These are phyloP conservation scores for Chytridiales sp. DNA, from an alignment of 371 early-diverging fungal species.

Conservation along the genomic window DNA sequence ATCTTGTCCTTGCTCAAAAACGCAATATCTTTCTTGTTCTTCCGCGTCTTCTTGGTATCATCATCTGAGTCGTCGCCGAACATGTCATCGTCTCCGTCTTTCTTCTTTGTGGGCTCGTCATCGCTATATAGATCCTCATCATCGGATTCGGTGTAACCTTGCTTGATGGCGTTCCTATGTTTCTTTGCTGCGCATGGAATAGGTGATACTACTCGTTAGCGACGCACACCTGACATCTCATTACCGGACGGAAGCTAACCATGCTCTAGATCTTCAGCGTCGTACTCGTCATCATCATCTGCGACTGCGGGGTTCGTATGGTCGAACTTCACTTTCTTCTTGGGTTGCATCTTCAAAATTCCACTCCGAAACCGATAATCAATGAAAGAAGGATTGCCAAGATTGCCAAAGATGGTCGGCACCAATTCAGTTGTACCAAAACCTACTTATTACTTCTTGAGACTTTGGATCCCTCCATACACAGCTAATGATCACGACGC, in stretches of 20 bases:
- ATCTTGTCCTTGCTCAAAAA: slow-evolving; percentile 63
- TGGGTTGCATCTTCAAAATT: too few species aligned
- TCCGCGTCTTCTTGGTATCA: slow-evolving; percentile 17
- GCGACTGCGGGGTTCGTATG: not conserved
- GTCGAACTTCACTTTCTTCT: too few species aligned
- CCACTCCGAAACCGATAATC: too few species aligned
- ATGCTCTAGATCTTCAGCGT: slow-evolving; percentile 32
- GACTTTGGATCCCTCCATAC: too few species aligned
- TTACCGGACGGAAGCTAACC: slow-evolving; percentile 9
- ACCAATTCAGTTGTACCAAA: too few species aligned
- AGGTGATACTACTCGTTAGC: too few species aligned
- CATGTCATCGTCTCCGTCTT: slow-evolving; percentile 57
- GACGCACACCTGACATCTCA: slow-evolving; percentile 4
- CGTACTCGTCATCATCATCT: slow-evolving; percentile 24
- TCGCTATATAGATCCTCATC: slow-evolving; percentile 29
- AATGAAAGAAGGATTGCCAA: too few species aligned
- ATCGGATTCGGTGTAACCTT: slow-evolving; percentile 39
- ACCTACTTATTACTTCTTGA: too few species aligned
- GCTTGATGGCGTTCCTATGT: slow-evolving; percentile 29
- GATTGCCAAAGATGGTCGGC: too few species aligned
- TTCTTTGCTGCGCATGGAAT: slow-evolving; percentile 17
- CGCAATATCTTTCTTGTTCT: slow-evolving; percentile 38
- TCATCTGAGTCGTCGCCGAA: slow-evolving; percentile 48
- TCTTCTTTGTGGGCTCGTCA: slow-evolving; percentile 17
- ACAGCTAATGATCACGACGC: too few species aligned